Base-by-base conservation (phyloP, 768 basidiomycete species). In the Trametes sanguinea region DNA sequence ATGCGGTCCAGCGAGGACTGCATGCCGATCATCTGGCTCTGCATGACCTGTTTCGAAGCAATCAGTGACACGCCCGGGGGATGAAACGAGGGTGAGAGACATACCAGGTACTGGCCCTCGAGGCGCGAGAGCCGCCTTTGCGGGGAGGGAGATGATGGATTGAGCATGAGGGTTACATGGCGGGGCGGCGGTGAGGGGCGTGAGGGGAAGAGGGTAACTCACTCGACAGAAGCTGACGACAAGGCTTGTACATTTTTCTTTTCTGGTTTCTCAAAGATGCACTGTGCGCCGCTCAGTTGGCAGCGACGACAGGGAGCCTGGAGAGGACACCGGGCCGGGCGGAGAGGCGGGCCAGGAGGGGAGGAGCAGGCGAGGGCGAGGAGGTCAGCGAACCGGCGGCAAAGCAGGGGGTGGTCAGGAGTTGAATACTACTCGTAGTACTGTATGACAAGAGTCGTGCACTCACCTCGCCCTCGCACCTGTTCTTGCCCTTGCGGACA, bases 1-100 rank as follows among this genome's bases (percentile, higher is more conserved):
- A 94, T 94, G 54, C 92, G 84, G 75, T 94, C 92, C 65, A 94
- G 74, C 29, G 92, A 89, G 5, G 91, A 89, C 75, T 94, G 93
- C 88, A 94, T 91, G 68, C 92, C 92, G 68, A 94, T 94, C 90
- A 94, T 93, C 73, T 94, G 92, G 76, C 90, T 92, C 73, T 94
- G 91, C 85, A 94, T 90, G 67, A 92, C 88, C 91, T 92, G 64
- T 30, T 55, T 50, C 50, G 44, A 40, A 63, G 60, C 17, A 16
- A 16, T 54, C 16, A 42, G 54, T 16, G 13, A 50, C 51, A n/a
- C 16, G 17, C 37, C 45, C 47, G 64, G 56, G 48, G 37, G n/a
- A 22, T 13, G 32, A 60, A 47, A 30, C 5, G 16, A 39, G 27
- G 2, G 48, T 16, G 40, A 27, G 13, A 5, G 33, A 74, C 76